Percentiles rank a stretch among this genome's conserved stretches.
These are phyloP conservation scores for Plantago major DNA, from an alignment of 257 asterid genomes.

Conservation along the genomic window DNA sequence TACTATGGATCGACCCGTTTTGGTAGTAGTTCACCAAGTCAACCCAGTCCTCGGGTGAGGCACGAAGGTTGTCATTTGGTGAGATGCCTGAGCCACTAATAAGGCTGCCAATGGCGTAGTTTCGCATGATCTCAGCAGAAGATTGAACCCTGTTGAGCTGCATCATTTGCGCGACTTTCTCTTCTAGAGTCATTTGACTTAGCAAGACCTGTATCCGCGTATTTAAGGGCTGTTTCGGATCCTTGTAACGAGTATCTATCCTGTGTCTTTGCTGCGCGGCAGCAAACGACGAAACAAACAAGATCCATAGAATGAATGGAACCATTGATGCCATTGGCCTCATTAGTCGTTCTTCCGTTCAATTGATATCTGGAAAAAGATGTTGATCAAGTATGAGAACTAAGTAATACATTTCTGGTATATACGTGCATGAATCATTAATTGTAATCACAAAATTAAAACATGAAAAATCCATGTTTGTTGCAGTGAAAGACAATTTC, in stretches of 20 bases:
- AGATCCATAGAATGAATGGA: conserved; percentile 4
- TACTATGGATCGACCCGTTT: conserved; percentile 8
- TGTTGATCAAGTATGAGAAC: too few species aligned
- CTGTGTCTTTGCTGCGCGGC: background rate
- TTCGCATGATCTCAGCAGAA: conserved; percentile 12
- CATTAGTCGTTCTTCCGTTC: background rate
- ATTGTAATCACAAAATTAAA: background rate
- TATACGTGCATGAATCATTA: background rate
- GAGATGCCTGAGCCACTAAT: background rate
- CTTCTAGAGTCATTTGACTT: conserved; percentile 23
- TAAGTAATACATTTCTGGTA: too few species aligned
- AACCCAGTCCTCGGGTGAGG: conserved; percentile 20
- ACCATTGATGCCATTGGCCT: background rate
- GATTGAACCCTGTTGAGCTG: conserved; percentile 16
- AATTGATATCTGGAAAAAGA: too few species aligned
- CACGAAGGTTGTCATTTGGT: conserved; percentile 4
- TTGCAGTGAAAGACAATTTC: background rate
- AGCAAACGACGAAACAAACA: background rate
- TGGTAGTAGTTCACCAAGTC: conserved; percentile 18
- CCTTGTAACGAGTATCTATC: conserved; percentile 21
- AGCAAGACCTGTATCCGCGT: conserved; percentile 16
- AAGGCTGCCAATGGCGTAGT: conserved; percentile 24
- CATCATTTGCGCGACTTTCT: conserved; percentile 30
- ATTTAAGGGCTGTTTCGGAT: conserved; percentile 16
- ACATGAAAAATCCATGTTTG: background rate